Conservation (phyloP, 306 rosid genomes). For the Lablab purpureus region DNA sequence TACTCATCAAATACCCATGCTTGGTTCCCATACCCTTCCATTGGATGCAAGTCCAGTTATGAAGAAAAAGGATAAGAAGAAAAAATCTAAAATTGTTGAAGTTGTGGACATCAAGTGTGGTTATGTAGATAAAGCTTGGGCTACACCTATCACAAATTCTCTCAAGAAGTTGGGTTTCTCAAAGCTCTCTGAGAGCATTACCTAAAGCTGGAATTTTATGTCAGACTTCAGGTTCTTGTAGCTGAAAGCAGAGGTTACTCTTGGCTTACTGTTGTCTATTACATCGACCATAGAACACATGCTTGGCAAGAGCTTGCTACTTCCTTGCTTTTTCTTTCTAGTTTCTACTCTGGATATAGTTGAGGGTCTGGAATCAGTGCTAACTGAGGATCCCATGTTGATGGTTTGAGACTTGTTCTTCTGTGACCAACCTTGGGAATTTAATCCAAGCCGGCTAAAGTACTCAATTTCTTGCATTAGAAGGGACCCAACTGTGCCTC, state of each 20-base stretch:
- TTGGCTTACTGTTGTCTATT: conserved; percentile 49
- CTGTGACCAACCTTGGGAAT: conserved; percentile 35
- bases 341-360: conserved; percentile 42
- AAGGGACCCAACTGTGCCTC: conserved; percentile 64
- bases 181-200: conserved; percentile 74
- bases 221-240: conserved; percentile 63
- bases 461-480: conserved; percentile 61
- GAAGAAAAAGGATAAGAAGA: conserved; percentile 65
- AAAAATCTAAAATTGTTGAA: conserved; percentile 63
- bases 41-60: conserved; percentile 58
- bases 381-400: conserved; percentile 41
- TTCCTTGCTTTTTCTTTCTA: conserved; percentile 56
- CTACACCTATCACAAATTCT: conserved; percentile 69
- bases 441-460: conserved; percentile 49
- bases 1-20: conserved; percentile 69
- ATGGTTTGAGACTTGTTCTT: conserved; percentile 46
- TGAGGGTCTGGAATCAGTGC: conserved; percentile 42
- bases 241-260: conserved; percentile 47
- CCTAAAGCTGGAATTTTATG: conserved; percentile 57
- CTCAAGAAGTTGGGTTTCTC: conserved; percentile 85
- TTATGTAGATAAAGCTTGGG: conserved; percentile 71
- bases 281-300: conserved; percentile 63
- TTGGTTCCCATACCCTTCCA: conserved; percentile 54
- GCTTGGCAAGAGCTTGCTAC: conserved; percentile 54
- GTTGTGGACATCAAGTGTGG: conserved; percentile 86